A percentile compares a stretch with the other conserved stretches of the same genome.
Conservation (phyloP, 352 stramenopile species). For the Hyaloperonospora arabidopsidis region DNA sequence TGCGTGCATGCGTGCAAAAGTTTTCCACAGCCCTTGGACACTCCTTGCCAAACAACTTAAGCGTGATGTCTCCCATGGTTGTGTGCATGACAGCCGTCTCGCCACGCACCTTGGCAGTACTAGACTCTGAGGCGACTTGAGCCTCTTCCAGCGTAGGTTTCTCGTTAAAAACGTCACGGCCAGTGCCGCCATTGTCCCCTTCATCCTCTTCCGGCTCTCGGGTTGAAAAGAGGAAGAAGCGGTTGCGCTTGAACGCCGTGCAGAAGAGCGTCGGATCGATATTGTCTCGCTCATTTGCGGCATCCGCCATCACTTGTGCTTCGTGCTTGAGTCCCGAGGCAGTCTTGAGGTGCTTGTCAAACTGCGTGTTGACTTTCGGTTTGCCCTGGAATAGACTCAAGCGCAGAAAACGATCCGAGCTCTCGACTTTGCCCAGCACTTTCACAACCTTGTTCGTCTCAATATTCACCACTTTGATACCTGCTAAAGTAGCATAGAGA, state of each 20-base stretch:
- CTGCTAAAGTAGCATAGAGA: slow-evolving; percentile 91
- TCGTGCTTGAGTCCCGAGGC: slow-evolving; percentile 46
- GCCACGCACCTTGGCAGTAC: slow-evolving; percentile 43
- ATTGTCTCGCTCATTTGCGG: slow-evolving; percentile 25
- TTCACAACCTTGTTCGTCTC: slow-evolving; percentile 89
- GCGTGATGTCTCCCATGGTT: slow-evolving; percentile 96
- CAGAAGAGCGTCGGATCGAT: slow-evolving; percentile 85
- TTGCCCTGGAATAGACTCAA: slow-evolving; percentile 92
- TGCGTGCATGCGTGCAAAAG: slow-evolving; percentile 93
- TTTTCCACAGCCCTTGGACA: slow-evolving; percentile 96
- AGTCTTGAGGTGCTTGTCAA: slow-evolving; percentile 75
- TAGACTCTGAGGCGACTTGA: slow-evolving; percentile 79
- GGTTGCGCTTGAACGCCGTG: slow-evolving; percentile 85
- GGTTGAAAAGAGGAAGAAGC: slow-evolving; percentile 97
- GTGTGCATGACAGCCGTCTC: slow-evolving; percentile 92
- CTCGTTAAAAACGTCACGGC: slow-evolving; percentile 97
- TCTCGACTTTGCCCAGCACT: slow-evolving; percentile 93
- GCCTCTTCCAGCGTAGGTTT: slow-evolving; percentile 92
- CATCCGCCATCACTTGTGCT: slow-evolving; percentile 55
- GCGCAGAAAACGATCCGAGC: slow-evolving; percentile 90
- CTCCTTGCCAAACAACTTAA: slow-evolving; percentile 95
- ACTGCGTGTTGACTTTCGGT: slow-evolving; percentile 94
- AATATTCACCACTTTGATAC: slow-evolving; percentile 95
- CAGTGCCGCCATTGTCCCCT: slow-evolving; percentile 39
- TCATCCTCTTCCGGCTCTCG: slow-evolving; percentile 87